phyloP scores from a whole-genome alignment of 176 grass and related monocot species.

The Areca catechu region DNA sequence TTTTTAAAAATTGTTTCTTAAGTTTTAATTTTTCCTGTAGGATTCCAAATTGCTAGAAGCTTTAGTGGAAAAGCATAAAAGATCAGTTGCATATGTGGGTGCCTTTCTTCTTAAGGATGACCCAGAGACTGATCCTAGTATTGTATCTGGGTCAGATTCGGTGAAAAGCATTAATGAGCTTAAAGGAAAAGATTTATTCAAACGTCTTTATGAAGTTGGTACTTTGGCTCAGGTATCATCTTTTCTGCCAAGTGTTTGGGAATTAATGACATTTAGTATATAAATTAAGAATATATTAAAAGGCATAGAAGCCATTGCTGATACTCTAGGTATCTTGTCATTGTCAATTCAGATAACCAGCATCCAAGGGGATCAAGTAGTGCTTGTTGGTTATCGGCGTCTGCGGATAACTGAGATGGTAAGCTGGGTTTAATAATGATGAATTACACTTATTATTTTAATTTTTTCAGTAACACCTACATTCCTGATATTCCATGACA shows the following conservation, averaged over 20 bases:
- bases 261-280: too few species aligned
- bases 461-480: too few species aligned
- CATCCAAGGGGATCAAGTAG: conserved; percentile 85
- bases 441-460: too few species aligned
- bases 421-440: neutral
- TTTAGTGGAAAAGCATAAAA: conserved; percentile 73
- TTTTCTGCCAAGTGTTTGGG: too few species aligned
- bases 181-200: conserved; percentile 86
- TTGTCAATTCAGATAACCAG: conserved; percentile 67
- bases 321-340: conserved; percentile 11
- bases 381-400: conserved; percentile 71
- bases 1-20: conserved; percentile 1
- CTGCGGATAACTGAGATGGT: conserved; percentile 84
- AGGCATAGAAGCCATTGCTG: neutral
- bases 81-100: conserved; percentile 59
- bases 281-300: too few species aligned
- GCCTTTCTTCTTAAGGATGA: conserved; percentile 94
- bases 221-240: conserved; percentile 59
- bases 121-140: conserved; percentile 52
- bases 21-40: conserved; percentile 25
- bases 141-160: conserved; percentile 44
- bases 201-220: conserved; percentile 91
- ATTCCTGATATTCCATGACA: too few species aligned
- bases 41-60: conserved; percentile 65
- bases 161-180: conserved; percentile 84